Evolutionary conservation across 768 basidiomycete species (phyloP), one percentile per base, ranked within the genome.

Genomic region (Suillus decipiens): DNA sequence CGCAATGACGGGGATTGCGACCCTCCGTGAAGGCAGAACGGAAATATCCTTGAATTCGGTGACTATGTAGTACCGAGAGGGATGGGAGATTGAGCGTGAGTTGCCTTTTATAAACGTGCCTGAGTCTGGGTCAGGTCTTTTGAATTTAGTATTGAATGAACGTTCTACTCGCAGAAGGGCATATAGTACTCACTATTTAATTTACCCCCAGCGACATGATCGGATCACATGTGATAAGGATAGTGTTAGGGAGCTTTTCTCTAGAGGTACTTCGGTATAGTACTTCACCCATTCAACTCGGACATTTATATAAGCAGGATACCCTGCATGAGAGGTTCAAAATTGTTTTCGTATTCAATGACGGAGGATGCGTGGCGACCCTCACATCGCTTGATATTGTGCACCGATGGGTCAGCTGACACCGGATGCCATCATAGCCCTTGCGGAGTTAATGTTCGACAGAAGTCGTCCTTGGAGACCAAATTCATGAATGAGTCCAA

Each of bases 391-490:
- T 68, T 19, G 63, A 72, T 54, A 22, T 64, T 64, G 64, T 67
- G 39, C 66, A 68, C 74, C 75, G 73, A 76, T 59, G 34, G 6
- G 62, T 62, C 48, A 50, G 31, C 2, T 28, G 69, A 64, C 50
- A 42, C 63, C n/a, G 63, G 70, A 67, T 37, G 37, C 58, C 69
- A 36, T 10, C 34, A 72, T 70, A 57, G 68, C 70, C 67, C 64
- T 64, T 73, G 73, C 75, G 73, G 73, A 67, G 75, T 70, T 75
- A 73, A 64, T 75, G 66, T 64, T 68, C 75, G 73, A 71, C 28
- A 28, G 56, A 42, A 67, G 66, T 70, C 66, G 69, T 71, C 73
- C 73, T 73, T 73, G 59, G 68, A 51, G 71, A 61, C 64, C 63
- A 64, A n/a, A 50, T 15, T 15, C 54, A 57, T 57, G 56, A 57